Evolutionary conservation across 2,329 filamentous ascomycete genomes (phyloP).

Genomic region (Phaeosphaeriaceae sp.): DNA sequence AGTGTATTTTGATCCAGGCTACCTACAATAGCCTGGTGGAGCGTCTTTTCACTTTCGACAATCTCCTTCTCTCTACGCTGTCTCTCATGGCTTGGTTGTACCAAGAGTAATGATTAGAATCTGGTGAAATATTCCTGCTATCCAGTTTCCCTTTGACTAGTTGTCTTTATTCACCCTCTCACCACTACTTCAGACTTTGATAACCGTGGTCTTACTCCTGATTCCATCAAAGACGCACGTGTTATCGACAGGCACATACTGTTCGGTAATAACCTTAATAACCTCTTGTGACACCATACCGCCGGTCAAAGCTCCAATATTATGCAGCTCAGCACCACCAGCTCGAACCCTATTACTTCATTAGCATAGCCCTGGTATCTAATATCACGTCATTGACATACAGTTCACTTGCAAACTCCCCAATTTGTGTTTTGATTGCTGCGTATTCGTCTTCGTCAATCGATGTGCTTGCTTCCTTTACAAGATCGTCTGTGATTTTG

Average conservation of each 20-base stretch:
- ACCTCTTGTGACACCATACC: conserved; percentile 97
- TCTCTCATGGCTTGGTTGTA: no score
- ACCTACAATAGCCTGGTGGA: no score
- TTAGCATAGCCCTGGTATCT: conserved; percentile 9
- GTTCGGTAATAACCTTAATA: conserved; percentile 82
- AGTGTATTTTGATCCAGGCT: no score
- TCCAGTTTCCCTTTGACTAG: no score
- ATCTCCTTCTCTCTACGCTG: no score
- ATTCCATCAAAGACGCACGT: conserved; percentile 69
- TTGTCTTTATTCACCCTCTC: no score
- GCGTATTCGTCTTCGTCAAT: conserved; percentile 53
- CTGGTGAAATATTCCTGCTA: no score
- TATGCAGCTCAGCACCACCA: conserved; percentile 86
- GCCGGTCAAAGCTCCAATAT: conserved; percentile 84
- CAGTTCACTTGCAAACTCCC: conserved; percentile 52
- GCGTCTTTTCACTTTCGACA: no score
- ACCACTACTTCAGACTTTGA: conserved; percentile 47
- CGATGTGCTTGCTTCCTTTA: conserved; percentile 50
- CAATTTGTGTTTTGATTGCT: conserved; percentile 43
- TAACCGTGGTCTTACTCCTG: conserved; percentile 60
- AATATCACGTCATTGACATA: conserved; percentile 32
- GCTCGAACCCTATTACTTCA: conserved; percentile 65
- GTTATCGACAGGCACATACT: conserved; percentile 70
- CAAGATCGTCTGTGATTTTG: conserved; percentile 50
- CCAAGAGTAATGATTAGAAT: no score